Conservation (phyloP, 495 filamentous ascomycete genomes). For the Lasiosphaeris hirsuta region DNA sequence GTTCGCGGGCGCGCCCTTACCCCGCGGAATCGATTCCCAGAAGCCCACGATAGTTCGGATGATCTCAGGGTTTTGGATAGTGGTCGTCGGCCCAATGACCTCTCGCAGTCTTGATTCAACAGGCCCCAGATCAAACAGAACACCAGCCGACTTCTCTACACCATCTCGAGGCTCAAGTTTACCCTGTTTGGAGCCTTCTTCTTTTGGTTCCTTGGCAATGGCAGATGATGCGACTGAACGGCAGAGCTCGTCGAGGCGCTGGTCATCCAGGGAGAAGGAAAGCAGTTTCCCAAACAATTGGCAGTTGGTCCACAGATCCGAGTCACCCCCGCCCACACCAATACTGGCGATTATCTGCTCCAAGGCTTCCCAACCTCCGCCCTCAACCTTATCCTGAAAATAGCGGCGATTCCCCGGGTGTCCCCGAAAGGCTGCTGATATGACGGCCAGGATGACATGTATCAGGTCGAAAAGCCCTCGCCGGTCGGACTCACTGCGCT, state of each 20-base stretch:
- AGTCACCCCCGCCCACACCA: conserved; percentile 56
- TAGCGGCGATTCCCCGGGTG: conserved; percentile 86
- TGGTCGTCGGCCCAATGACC: conserved; percentile 51
- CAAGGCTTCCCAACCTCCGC: conserved; percentile 75
- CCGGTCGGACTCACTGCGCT: conserved; percentile 56
- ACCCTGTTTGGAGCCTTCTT: neutral
- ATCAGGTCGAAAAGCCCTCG: conserved; percentile 64
- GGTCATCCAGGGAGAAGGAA: conserved; percentile 76
- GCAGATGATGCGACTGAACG: conserved; percentile 30
- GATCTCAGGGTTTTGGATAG: conserved; percentile 61
- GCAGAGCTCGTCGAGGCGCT: conserved; percentile 55
- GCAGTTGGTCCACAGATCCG: conserved; percentile 60
- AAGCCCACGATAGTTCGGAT: conserved; percentile 63
- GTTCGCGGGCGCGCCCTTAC: conserved; percentile 37
- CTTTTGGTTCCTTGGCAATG: neutral
- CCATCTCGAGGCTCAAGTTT: conserved; percentile 6
- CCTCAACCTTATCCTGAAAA: conserved; percentile 68
- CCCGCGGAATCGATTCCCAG: conserved; percentile 57
- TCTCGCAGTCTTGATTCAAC: conserved; percentile 43
- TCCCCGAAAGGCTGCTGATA: conserved; percentile 72
- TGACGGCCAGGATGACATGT: conserved; percentile 63
- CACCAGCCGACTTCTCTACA: conserved; percentile 12
- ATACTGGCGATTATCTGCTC: conserved; percentile 63
- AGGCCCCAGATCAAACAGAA: conserved; percentile 25
- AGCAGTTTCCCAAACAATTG: conserved; percentile 84